Evolutionary conservation across 805 yeast genomes (phyloP).

Genomic region (Lachancea quebecensis): DNA sequence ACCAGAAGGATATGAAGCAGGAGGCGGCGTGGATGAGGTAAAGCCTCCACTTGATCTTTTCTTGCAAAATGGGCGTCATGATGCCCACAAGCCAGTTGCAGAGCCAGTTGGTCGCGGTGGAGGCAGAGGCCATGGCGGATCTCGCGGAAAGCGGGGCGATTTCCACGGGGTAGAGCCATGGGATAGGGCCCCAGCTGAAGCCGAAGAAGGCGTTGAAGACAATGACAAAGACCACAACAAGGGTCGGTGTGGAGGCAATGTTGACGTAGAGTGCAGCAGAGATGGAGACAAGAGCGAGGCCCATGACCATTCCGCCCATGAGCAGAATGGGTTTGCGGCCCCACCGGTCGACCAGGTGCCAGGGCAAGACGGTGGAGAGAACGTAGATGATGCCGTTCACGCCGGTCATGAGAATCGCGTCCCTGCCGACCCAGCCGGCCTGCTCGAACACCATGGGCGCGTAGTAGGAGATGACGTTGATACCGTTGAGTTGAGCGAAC

Average conservation of each 20-base stretch:
- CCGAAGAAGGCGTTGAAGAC: constrained; percentile 82
- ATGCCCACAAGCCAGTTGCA: constrained; percentile 90
- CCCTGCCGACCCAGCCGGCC: constrained; percentile 90
- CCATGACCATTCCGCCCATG: constrained; percentile 77
- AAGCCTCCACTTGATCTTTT: constrained; percentile 66
- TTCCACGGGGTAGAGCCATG: constrained; percentile 84
- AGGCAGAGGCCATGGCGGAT: constrained; percentile 83
- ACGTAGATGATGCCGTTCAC: constrained; percentile 57
- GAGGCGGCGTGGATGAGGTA: constrained; percentile 77
- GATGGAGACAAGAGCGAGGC: constrained; percentile 55
- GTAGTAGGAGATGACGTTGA: constrained; percentile 85
- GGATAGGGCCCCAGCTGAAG: constrained; percentile 90
- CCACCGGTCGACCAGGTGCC: constrained; percentile 88
- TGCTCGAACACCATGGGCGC: constrained; percentile 92
- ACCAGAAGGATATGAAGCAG: constrained; percentile 64
- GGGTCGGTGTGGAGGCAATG: constrained; percentile 48
- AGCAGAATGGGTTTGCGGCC: constrained; percentile 82
- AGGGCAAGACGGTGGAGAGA: constrained; percentile 72
- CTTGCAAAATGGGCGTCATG: constrained; percentile 81
- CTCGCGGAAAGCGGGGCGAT: constrained; percentile 78
- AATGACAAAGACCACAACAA: constrained; percentile 72
- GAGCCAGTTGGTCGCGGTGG: constrained; percentile 91
- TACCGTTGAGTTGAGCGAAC: constrained; percentile 91
- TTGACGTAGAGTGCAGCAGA: constrained; percentile 53
- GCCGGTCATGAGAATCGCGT: constrained; percentile 88